Evolutionary conservation across 441 rosid genomes (phyloP), one percentile per base, ranked within the genome.

Genomic region (Biscutella laevigata): DNA sequence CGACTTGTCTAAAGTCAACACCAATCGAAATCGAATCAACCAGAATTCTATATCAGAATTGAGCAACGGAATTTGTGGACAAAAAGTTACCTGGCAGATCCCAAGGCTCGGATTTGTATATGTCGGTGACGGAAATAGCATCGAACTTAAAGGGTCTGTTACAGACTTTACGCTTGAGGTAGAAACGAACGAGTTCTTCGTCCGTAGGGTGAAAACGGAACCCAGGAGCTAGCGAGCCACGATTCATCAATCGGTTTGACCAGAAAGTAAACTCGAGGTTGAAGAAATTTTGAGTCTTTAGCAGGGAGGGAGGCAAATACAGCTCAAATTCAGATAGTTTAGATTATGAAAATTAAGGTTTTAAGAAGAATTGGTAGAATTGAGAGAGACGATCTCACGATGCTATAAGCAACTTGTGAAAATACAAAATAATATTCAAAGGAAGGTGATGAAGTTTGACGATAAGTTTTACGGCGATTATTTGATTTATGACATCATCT

Each of bases 161-260:
- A 43, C 84, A 72, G 48, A 86, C 75, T 67, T 86, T 92, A 20
- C 97, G 79, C 43, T 82, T 92, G 4, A 92, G 81, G 71, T 92
- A 92, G 67, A 81, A 92, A 16, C 92, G 74, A 11, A 88, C 79
- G 24, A 92, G 88, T 56, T 92, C 99, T 63, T 86, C 99, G 36
- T 92, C 96, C 25, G 96, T 92, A 0, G 96, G 98, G 62, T 84
- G 94, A 63, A 92, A 92, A 43, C 99, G 83, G 62, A 92, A 92
- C 34, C 99, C 99, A 14, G 97, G 99, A 57, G 94, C 95, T 1
- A 88, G 77, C 19, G 83, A 62, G 48, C 53, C 74, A 38, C 84
- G 80, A 46, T 73, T 81, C 95, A 89, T 84, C 53, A 28, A 50
- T 54, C n/a, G 33, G 24, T n/a, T 37, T 36, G 21, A 29, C 50